These are phyloP conservation scores for Pseudogymnoascus sp. DNA, from an alignment of 2,329 filamentous ascomycete species.

Conservation along the genomic window DNA sequence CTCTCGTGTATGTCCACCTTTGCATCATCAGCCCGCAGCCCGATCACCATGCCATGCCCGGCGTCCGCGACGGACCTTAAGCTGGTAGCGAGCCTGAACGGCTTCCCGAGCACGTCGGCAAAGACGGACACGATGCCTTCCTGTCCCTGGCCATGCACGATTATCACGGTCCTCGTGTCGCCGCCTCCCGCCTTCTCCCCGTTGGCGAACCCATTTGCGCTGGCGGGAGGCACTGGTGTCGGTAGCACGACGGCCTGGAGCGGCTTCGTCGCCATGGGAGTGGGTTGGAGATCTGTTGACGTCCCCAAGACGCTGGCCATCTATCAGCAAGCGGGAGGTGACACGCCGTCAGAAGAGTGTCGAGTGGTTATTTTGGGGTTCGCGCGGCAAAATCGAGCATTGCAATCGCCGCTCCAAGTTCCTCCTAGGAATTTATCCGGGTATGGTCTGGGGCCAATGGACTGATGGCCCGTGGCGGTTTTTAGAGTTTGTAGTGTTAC, in stretches of 20 bases:
- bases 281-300: neutral
- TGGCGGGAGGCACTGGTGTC: constrained; percentile 38
- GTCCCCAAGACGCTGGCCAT: constrained; percentile 5
- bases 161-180: constrained; percentile 51
- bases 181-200: constrained; percentile 31
- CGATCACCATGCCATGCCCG: constrained; percentile 58
- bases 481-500: constrained; percentile 3
- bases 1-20: constrained; percentile 49
- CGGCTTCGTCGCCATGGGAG: constrained; percentile 36
- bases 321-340: constrained; percentile 1
- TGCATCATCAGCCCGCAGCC: constrained; percentile 50
- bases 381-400: constrained; percentile 1
- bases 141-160: constrained; percentile 63
- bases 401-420: constrained; percentile 1
- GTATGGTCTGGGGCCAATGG: neutral
- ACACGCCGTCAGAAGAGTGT: neutral
- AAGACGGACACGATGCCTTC: constrained; percentile 67
- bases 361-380: constrained; percentile 4
- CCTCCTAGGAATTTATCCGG: neutral
- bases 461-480: neutral
- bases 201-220: constrained; percentile 29
- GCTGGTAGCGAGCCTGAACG: constrained; percentile 50
- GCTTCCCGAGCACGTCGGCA: constrained; percentile 71
- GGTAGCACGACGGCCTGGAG: constrained; percentile 36
- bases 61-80: constrained; percentile 46